A percentile compares a stretch with the other conserved stretches of the same genome.
Conservation (phyloP, 2,329 filamentous ascomycete species). For the Nakataea oryzae region DNA sequence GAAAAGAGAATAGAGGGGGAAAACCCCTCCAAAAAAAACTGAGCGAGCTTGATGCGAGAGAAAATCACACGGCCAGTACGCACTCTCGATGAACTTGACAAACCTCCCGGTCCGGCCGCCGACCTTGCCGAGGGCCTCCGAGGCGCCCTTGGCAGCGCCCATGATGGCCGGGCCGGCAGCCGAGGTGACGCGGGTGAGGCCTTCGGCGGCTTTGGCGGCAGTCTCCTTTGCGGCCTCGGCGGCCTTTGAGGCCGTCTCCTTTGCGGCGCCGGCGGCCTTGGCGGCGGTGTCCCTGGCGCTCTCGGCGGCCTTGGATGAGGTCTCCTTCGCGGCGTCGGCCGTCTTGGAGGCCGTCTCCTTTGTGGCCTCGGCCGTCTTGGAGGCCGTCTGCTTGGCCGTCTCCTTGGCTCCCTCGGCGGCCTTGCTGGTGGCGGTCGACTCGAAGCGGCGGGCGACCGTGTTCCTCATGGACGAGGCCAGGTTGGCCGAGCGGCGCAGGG, state of each 20-base stretch:
- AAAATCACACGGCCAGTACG: constrained; percentile 31
- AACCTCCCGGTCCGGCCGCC: constrained; percentile 75
- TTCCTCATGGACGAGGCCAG: constrained; percentile 8
- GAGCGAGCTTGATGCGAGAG: not conserved
- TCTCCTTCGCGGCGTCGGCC: constrained; percentile 19
- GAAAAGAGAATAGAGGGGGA: not conserved
- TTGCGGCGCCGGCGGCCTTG: constrained; percentile 30
- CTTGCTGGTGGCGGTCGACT: constrained; percentile 39
- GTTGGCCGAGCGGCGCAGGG: constrained; percentile 27
- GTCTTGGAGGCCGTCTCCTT: constrained; percentile 17
- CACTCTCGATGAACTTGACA: constrained; percentile 78
- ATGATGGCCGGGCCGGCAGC: constrained; percentile 70
- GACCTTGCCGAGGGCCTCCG: constrained; percentile 59
- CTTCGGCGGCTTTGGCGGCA: constrained; percentile 63
- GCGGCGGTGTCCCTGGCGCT: constrained; percentile 24
- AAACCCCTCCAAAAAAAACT: not conserved
- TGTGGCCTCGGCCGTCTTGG: constrained; percentile 21
- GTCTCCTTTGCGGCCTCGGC: constrained; percentile 31
- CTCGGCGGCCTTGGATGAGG: constrained; percentile 26
- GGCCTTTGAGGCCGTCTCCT: constrained; percentile 34
- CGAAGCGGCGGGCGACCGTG: constrained; percentile 43
- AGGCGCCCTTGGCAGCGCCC: constrained; percentile 58
- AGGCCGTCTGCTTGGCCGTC: constrained; percentile 24
- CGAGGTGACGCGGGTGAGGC: constrained; percentile 70
- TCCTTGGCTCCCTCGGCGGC: constrained; percentile 17